Conservation (phyloP, 768 basidiomycete genomes). For the Collybia mongolica region DNA sequence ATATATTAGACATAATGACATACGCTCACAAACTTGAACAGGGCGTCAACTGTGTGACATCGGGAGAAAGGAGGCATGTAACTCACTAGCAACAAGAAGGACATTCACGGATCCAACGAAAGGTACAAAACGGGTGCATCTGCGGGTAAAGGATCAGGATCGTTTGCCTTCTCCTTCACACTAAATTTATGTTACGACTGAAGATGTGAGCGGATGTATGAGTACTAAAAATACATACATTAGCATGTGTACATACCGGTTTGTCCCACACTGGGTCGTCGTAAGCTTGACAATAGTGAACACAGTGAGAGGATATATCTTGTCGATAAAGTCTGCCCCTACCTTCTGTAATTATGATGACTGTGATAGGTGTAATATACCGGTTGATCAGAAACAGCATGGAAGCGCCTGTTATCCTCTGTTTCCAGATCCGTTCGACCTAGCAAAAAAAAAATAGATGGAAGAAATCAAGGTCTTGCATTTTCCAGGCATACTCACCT, state of each 20-base stretch:
- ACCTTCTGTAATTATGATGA: slow-evolving; percentile 14
- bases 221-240: no score
- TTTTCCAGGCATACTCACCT: neutral
- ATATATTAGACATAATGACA: slow-evolving; percentile 16
- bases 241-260: no score
- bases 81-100: neutral
- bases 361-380: neutral
- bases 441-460: neutral
- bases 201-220: no score
- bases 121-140: no score
- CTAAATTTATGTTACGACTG: no score
- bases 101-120: neutral
- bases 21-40: slow-evolving; percentile 18
- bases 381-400: slow-evolving; percentile 14
- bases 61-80: slow-evolving; percentile 21
- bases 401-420: slow-evolving; percentile 18
- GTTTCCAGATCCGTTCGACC: slow-evolving; percentile 28
- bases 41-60: slow-evolving; percentile 27
- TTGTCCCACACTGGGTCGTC: neutral
- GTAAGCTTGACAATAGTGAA: no score
- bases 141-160: no score
- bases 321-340: slow-evolving; percentile 6
- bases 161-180: no score
- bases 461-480: no score
- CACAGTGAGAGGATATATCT: no score